Base-by-base conservation (phyloP, 805 yeast genomes). In the Saccharomycopsis olivae region DNA sequence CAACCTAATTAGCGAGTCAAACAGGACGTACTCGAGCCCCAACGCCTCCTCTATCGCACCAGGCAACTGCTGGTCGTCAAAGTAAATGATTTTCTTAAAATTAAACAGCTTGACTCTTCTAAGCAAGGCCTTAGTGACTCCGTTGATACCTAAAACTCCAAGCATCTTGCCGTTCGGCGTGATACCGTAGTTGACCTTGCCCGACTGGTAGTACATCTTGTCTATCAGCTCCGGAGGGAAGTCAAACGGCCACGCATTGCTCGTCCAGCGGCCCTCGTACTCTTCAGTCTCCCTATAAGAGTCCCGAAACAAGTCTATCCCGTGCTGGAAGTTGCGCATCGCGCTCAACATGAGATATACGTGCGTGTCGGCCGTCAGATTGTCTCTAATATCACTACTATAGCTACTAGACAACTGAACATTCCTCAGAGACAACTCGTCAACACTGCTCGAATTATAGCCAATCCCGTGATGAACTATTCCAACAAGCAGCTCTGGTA, bases 331-430 rank as follows among this genome's bases (percentile, higher is more conserved):
- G 17, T 39, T 43, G 16, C 47, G 14, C 40, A 43, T 35, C 8
- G 43, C 39, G 28, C 39, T 34, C 13, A 43, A 10, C 40, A 43
- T 43, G 8, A 39, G 29, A 28, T 33, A 43, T 13, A 39, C 30
- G 23, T 39, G 43, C 13, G 47, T 43, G 21, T 43, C 47, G 4
- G 47, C 47, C 3, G 47, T 43, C 4, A 44, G 29, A 23, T 43
- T 43, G 6, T 43, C 47, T 15, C 32, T 39, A 6, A 43, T 24
- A 23, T 43, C 47, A 18, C 21, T 31, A 17, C 33, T 29, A 8
- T 32, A 13, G 13, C 27, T 23, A 31, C 31, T 31, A 10, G 47
- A 43, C 13, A 43, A 24, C 18, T 43, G 47, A 6, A 43, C 32
- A n/a, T 38, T 29, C 24, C 25, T 40, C 6, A 2, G 2, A 13